Percentiles rank a stretch among this genome's conserved stretches.
These are phyloP conservation scores for Penicillium vulpinum DNA, from an alignment of 2,329 filamentous ascomycete species.

Conservation along the genomic window DNA sequence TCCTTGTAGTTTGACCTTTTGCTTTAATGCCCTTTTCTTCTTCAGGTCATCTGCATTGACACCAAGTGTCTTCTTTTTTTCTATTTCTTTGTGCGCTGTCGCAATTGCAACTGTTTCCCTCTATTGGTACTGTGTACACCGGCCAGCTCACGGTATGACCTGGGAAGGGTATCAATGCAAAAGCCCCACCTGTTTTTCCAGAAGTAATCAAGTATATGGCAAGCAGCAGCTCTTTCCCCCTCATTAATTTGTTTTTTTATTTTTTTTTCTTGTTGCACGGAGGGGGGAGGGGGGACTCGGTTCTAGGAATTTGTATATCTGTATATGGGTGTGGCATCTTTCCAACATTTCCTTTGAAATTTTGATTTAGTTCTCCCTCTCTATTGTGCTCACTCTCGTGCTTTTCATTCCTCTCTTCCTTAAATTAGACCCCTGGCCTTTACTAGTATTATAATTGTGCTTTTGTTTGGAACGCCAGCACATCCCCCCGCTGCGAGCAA, in stretches of 20 bases:
- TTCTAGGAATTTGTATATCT: constrained; percentile 16
- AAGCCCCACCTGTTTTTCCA: constrained; percentile 34
- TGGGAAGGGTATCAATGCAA: constrained; percentile 13
- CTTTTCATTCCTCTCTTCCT: not conserved
- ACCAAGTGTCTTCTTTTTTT: not conserved
- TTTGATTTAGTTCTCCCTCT: not conserved
- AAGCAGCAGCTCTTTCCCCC: constrained; percentile 12
- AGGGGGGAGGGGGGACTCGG: not conserved
- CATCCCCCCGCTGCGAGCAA: not conserved
- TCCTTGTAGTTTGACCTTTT: not conserved
- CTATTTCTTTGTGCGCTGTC: constrained; percentile 17
- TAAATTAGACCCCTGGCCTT: not conserved
- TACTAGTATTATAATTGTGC: not conserved
- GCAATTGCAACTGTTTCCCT: constrained; percentile 15
- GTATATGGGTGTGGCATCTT: constrained; percentile 18
- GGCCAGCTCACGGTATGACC: constrained; percentile 19
- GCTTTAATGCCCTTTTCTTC: constrained; percentile 1
- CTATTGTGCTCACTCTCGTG: not conserved
- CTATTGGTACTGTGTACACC: constrained; percentile 5
- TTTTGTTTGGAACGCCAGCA: constrained; percentile 1
- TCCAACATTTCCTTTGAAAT: not conserved
- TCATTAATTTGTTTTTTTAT: constrained; percentile 15
- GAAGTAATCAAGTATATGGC: constrained; percentile 22
- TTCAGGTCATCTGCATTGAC: constrained; percentile 19
- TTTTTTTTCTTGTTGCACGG: constrained; percentile 17